Evolutionary conservation across 139 green algal species (phyloP).

Genomic region (Gonium pectorale): DNA sequence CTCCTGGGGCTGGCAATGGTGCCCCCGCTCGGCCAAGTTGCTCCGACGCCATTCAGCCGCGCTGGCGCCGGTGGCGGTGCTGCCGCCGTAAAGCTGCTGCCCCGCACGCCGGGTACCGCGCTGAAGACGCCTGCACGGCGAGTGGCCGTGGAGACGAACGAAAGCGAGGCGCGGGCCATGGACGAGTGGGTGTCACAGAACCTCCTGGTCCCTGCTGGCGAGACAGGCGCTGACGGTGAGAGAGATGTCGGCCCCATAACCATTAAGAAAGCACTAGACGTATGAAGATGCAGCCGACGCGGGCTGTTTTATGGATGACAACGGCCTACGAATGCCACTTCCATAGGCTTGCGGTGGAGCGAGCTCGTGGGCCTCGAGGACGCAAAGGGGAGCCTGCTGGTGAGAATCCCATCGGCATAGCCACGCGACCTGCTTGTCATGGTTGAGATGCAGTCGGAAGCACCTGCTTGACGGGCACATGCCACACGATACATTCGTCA

Average conservation of each 20-base stretch:
- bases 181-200: slow-evolving; percentile 30
- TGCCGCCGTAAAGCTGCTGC: not conserved
- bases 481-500: not conserved
- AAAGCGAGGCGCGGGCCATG: slow-evolving; percentile 11
- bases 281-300: too few relatives aligned
- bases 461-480: too few relatives aligned
- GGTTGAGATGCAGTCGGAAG: not conserved
- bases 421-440: not conserved
- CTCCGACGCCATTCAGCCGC: too few relatives aligned
- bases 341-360: not conserved
- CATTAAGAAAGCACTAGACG: too few relatives aligned
- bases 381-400: not conserved
- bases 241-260: too few relatives aligned
- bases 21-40: too few relatives aligned
- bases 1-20: not conserved
- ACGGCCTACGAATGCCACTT: too few relatives aligned
- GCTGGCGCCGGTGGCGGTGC: not conserved
- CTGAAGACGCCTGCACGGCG: slow-evolving; percentile 28
- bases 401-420: not conserved
- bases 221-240: not conserved
- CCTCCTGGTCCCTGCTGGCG: not conserved
- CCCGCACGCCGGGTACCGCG: slow-evolving; percentile 7
- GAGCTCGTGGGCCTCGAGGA: slow-evolving; percentile 5
- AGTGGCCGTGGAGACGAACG: slow-evolving; percentile 11
- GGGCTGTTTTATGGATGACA: too few relatives aligned